Base-by-base conservation (phyloP, 225 moss, liverwort and hornwort genomes). In the Straminergon stramineum region DNA sequence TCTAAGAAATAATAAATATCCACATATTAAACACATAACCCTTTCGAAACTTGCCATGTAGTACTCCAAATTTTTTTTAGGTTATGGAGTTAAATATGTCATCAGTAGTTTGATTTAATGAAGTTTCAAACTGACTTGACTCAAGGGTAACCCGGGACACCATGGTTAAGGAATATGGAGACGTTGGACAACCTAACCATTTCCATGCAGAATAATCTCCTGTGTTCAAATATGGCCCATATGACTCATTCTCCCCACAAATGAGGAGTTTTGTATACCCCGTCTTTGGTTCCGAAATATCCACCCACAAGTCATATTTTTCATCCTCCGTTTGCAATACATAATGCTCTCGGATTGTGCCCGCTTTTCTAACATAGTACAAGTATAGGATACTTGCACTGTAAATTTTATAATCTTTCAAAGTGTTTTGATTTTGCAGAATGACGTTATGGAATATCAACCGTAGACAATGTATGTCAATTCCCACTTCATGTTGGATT, bases 301-400 rank as follows among this genome's bases (percentile, higher is more conserved):
- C 14, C 20, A 53, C 17, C 19, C 19, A 34, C 22, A 77, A 1
- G 22, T 55, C 10, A 0, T 26, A 23, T 37, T 57, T n/a, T 57
- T n/a, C 0, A 0, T 57, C 16, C 17, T 0, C 0, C 0, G 4
- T 56, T 57, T 57, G 7, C 18, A 57, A 26, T 11, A n/a, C 27
- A 17, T 5, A 15, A 27, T 79, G 37, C 28, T 57, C 58, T 18
- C 2, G 3, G 5, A 2, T 39, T 39, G 3, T 58, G 17, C 26
- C 5, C 2, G 3, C 13, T 17, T 2, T 19, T 8, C 3, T 1
- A 80, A 39, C 1, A 0, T 17, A 27, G 13, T 80, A 58, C 18
- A 80, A n/a, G 5, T 2, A 58, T 17, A 80, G 5, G 3, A 8
- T 27, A 13, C 58, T 1, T 17, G 5, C 12, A 18, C 1, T 2